Evolutionary conservation across 768 basidiomycete genomes (phyloP).

Genomic region (Trametopsis cervina): DNA sequence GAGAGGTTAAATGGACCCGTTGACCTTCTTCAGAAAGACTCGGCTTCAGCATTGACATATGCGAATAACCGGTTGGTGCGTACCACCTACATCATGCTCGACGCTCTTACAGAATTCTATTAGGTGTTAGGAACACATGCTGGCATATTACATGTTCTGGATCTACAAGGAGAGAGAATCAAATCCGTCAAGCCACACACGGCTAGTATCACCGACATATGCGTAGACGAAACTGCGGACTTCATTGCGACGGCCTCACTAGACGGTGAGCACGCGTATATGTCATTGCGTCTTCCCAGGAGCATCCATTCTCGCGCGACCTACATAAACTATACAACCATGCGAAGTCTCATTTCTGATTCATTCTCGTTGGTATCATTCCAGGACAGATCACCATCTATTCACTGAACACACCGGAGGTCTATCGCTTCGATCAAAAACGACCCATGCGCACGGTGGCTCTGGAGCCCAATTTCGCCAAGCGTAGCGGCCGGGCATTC

Average conservation of each 20-base stretch:
- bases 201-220: constrained; percentile 82
- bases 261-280: constrained; percentile 57
- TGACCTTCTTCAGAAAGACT: constrained; percentile 82
- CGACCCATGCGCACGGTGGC: constrained; percentile 88
- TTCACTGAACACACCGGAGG: constrained; percentile 71
- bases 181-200: constrained; percentile 89
- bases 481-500: constrained; percentile 67
- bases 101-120: neutral
- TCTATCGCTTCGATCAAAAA: constrained; percentile 84
- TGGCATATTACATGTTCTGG: constrained; percentile 86
- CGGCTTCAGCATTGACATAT: constrained; percentile 76
- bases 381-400: constrained; percentile 88
- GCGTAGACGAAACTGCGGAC: constrained; percentile 76
- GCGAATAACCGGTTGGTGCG: constrained; percentile 66
- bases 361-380: neutral
- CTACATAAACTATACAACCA: too few species aligned
- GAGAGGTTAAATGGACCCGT: constrained; percentile 68
- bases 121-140: constrained; percentile 90
- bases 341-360: too few species aligned
- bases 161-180: constrained; percentile 69
- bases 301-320: neutral
- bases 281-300: constrained; percentile 1
- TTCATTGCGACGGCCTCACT: constrained; percentile 90
- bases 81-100: neutral
- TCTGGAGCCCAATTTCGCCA: constrained; percentile 86